Conservation (phyloP, 1,284 basidiomycete genomes). For the Sparassis latifolia region DNA sequence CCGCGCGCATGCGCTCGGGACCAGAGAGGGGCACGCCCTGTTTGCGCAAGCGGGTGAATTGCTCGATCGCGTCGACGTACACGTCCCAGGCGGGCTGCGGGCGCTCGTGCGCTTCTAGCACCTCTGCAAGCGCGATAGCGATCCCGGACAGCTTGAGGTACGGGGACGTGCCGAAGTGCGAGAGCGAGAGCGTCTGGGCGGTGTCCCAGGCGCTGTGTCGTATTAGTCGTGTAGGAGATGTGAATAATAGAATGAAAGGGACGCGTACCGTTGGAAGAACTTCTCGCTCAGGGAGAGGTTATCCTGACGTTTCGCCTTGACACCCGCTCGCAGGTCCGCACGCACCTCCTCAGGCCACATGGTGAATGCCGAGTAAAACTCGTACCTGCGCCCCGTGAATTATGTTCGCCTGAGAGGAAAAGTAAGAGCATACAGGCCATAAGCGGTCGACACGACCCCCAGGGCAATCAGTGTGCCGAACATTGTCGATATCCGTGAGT, state of each 20-base stretch:
- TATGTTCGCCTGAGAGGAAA: neutral
- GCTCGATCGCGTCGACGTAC: constrained; percentile 38
- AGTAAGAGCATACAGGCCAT: constrained; percentile 42
- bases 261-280: constrained; percentile 47
- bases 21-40: constrained; percentile 22
- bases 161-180: constrained; percentile 42
- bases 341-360: constrained; percentile 63
- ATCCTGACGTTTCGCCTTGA: constrained; percentile 56
- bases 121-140: constrained; percentile 55
- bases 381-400: constrained; percentile 38
- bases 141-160: constrained; percentile 69
- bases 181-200: constrained; percentile 42
- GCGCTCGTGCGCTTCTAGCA: constrained; percentile 45
- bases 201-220: constrained; percentile 54
- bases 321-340: constrained; percentile 54
- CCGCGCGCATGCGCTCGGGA: constrained; percentile 50
- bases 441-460: constrained; percentile 43
- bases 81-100: constrained; percentile 46
- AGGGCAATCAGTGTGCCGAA: constrained; percentile 41
- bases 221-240: constrained; percentile 1
- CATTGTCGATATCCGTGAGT: constrained; percentile 34
- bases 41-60: constrained; percentile 12
- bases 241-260: neutral
- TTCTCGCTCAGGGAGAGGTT: constrained; percentile 50
- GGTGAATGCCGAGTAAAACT: constrained; percentile 53